Conservation (phyloP, 306 rosid species). For the Rubus parviflorus region DNA sequence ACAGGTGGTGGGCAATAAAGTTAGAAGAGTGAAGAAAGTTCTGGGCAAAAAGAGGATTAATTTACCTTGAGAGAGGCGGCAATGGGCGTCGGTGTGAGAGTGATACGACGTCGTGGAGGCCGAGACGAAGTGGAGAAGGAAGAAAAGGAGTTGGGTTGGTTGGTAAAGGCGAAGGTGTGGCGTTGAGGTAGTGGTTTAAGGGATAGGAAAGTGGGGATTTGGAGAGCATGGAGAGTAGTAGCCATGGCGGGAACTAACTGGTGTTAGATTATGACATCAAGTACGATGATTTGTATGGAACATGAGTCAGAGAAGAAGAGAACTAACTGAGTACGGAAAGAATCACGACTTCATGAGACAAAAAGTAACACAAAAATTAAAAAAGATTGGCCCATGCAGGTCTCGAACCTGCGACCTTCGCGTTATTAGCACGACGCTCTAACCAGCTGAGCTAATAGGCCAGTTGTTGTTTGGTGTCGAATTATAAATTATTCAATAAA, state of each 20-base stretch:
- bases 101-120: constrained; percentile 36
- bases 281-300: no score
- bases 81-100: constrained; percentile 22
- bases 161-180: constrained; percentile 25
- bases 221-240: constrained; percentile 30
- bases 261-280: no score
- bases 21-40: not conserved
- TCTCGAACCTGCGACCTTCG: constrained; percentile 12
- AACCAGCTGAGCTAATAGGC: constrained; percentile 12
- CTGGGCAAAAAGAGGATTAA: not conserved
- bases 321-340: not conserved
- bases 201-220: constrained; percentile 29
- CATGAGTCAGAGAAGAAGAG: no score
- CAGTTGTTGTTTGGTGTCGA: not conserved
- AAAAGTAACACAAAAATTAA: no score
- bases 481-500: no score
- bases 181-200: constrained; percentile 33
- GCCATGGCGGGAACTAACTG: constrained; percentile 39
- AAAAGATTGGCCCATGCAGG: constrained; percentile 10
- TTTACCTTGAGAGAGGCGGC: constrained; percentile 52
- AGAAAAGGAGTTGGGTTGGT: constrained; percentile 25
- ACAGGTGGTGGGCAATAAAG: constrained; percentile 28
- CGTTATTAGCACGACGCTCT: constrained; percentile 14
- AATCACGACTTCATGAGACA: not conserved
- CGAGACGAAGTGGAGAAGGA: constrained; percentile 28